phyloP scores from a whole-genome alignment of 176 grass and related monocot genomes.

The Carex pumila region DNA sequence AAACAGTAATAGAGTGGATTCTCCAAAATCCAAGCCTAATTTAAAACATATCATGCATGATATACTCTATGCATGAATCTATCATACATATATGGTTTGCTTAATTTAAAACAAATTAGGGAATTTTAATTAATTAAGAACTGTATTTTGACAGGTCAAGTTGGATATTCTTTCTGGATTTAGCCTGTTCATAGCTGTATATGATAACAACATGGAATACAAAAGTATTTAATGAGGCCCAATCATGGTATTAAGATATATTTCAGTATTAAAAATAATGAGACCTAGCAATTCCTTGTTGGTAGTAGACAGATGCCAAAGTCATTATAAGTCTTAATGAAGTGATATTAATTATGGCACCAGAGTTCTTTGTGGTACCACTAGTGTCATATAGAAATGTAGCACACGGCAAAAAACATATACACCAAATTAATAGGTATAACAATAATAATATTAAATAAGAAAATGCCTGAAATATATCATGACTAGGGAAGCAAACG shows the following conservation, averaged over 20 bases:
- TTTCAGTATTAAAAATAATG: neutral
- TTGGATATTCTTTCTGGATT: neutral
- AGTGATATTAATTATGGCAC: constrained; percentile 4
- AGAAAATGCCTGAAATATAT: neutral
- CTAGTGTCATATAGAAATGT: neutral
- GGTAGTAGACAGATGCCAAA: neutral
- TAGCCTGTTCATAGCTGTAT: neutral
- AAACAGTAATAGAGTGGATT: neutral
- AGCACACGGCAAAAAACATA: neutral
- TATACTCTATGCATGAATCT: neutral
- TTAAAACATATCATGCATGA: neutral
- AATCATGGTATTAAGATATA: constrained; percentile 5
- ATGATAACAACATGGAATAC: neutral
- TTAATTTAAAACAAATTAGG: neutral
- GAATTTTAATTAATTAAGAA: neutral
- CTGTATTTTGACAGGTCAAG: neutral
- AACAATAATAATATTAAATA: neutral
- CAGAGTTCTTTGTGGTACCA: constrained; percentile 9
- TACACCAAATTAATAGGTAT: too few species aligned
- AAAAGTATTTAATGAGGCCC: neutral
- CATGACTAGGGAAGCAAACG: neutral
- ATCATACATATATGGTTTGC: neutral
- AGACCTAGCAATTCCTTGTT: neutral
- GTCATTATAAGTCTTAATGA: neutral
- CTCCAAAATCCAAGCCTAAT: neutral